phyloP scores from a whole-genome alignment of 192 early-diverging fungal genomes.

The Cladochytrium replicatum region DNA sequence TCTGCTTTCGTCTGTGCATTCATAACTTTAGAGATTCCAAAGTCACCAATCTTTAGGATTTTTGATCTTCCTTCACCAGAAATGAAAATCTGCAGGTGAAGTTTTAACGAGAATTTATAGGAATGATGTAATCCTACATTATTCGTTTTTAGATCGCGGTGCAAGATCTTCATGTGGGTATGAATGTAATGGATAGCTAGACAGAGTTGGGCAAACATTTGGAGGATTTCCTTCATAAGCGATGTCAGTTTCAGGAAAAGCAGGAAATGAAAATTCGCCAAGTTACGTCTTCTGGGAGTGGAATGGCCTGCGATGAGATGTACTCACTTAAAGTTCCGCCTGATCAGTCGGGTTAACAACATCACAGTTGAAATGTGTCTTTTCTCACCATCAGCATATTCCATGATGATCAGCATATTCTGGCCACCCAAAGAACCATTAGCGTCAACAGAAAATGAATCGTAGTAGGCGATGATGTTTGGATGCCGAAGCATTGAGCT shows the following conservation, averaged over 20 bases:
- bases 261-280: slow-evolving; percentile 8
- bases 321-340: slow-evolving; percentile 18
- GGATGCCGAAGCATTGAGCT: slow-evolving; percentile 12
- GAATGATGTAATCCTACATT: too few species aligned
- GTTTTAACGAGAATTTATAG: too few species aligned
- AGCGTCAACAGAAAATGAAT: slow-evolving; percentile 10
- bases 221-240: slow-evolving; percentile 12
- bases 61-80: slow-evolving; percentile 8
- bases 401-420: slow-evolving; percentile 13
- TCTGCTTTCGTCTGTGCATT: slow-evolving; percentile 6
- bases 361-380: background rate
- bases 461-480: slow-evolving; percentile 18
- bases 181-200: slow-evolving; percentile 14
- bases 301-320: background rate
- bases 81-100: too few species aligned
- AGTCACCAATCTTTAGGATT: slow-evolving; percentile 13
- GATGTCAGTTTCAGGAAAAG: too few species aligned
- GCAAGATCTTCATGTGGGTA: slow-evolving; percentile 13
- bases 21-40: slow-evolving; percentile 14
- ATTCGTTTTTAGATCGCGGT: slow-evolving; percentile 16
- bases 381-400: slow-evolving; percentile 11
- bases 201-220: slow-evolving; percentile 8
- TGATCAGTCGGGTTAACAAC: background rate
- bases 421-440: slow-evolving; percentile 7
- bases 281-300: slow-evolving; percentile 1